Conservation (phyloP, 306 rosid species). For the Casuarina glauca region DNA sequence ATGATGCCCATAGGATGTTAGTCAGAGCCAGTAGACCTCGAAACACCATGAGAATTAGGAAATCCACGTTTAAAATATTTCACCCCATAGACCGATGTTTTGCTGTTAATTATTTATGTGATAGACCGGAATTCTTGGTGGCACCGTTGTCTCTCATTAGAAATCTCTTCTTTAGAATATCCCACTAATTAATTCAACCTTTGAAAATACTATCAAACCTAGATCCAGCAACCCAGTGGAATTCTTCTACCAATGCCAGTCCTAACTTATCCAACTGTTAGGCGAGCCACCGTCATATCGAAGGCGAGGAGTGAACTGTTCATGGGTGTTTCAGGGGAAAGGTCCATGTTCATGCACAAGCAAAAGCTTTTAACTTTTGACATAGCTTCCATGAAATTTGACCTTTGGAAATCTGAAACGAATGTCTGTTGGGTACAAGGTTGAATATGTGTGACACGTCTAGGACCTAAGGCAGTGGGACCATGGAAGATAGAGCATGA, state of each 20-base stretch:
- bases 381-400: constrained; percentile 11
- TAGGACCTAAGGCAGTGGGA: not conserved
- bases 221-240: not conserved
- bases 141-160: not conserved
- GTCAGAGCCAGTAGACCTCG: too few species aligned
- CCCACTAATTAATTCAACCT: not conserved
- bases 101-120: too few species aligned
- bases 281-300: not conserved
- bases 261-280: not conserved
- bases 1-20: too few species aligned
- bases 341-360: constrained; percentile 20
- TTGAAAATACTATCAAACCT: not conserved
- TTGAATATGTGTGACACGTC: constrained; percentile 10
- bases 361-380: not conserved
- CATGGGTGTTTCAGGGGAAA: too few species aligned
- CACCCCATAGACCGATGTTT: too few species aligned
- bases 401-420: constrained; percentile 29
- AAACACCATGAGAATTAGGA: too few species aligned
- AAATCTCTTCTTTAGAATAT: not conserved
- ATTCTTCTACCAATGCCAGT: not conserved
- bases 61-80: too few species aligned
- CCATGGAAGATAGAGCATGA: not conserved
- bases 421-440: constrained; percentile 39
- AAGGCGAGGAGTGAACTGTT: too few species aligned
- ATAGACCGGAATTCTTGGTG: too few species aligned